phyloP scores from a whole-genome alignment of 805 yeast species.

The Suhomyces emberorum region DNA sequence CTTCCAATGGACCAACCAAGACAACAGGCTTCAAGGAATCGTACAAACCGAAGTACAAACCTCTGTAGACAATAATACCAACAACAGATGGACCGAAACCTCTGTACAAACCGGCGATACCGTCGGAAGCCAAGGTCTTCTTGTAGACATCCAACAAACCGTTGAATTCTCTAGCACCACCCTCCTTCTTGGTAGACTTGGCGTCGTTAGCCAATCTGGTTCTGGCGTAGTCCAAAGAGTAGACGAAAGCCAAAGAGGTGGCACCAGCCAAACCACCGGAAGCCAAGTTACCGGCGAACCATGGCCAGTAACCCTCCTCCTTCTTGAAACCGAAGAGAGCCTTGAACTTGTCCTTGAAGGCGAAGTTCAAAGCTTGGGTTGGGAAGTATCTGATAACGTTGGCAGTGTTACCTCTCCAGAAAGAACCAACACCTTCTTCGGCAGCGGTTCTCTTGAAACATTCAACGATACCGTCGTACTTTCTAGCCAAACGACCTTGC shows the following conservation, averaged over 20 bases:
- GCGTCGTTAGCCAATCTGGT: constrained; percentile 99
- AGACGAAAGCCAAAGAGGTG: constrained; percentile 86
- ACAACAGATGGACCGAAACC: constrained; percentile 98
- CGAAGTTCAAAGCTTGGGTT: constrained; percentile 97
- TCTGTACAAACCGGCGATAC: constrained; percentile 98
- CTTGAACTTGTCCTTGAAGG: constrained; percentile 97
- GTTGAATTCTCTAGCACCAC: constrained; percentile 93
- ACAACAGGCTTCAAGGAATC: constrained; percentile 95
- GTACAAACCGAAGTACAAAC: constrained; percentile 96
- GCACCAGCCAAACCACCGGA: constrained; percentile 99
- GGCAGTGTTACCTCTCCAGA: constrained; percentile 99
- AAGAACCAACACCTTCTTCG: constrained; percentile 86
- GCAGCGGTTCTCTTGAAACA: constrained; percentile 94
- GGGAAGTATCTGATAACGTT: constrained; percentile 99
- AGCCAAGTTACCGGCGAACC: constrained; percentile 98
- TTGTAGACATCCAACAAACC: constrained; percentile 95
- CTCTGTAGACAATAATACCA: constrained; percentile 98
- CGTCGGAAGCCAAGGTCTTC: constrained; percentile 93
- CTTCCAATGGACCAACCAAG: constrained; percentile 91
- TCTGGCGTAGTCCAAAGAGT: constrained; percentile 98
- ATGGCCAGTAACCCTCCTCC: constrained; percentile 86
- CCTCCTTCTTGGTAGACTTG: constrained; percentile 74
- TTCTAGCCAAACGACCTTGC: constrained; percentile 88
- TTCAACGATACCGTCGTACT: constrained; percentile 87
- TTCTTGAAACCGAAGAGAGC: constrained; percentile 95